Conservation (phyloP, 2,329 filamentous ascomycete species). For the Cercospora berteroae region DNA sequence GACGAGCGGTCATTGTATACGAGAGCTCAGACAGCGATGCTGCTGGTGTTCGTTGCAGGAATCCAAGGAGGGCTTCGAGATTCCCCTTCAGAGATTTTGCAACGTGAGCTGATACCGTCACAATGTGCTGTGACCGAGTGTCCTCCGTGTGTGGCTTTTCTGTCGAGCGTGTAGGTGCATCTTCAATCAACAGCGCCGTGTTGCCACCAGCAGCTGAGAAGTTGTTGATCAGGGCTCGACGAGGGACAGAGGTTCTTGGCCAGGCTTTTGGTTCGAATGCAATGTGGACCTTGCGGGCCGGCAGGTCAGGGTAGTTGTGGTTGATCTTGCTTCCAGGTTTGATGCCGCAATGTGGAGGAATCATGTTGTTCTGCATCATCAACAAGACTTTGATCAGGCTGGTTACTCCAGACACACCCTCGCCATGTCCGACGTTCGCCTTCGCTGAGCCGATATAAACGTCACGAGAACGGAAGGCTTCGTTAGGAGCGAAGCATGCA, state of each 20-base stretch:
- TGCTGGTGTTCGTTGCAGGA: neutral
- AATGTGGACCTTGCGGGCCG: neutral
- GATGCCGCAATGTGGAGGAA: conserved; percentile 33
- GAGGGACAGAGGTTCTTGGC: conserved; percentile 28
- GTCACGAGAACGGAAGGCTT: conserved; percentile 1
- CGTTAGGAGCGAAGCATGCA: neutral
- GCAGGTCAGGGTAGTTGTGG: neutral
- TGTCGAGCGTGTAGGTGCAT: conserved; percentile 48
- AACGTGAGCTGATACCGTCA: conserved; percentile 59
- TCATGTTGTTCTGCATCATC: conserved; percentile 36
- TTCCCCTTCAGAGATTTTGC: conserved; percentile 51
- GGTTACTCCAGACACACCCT: conserved; percentile 37
- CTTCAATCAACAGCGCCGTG: conserved; percentile 64
- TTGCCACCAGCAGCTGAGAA: conserved; percentile 71
- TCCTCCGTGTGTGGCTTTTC: neutral
- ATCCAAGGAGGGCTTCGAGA: conserved; percentile 40
- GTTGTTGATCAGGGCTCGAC: conserved; percentile 59
- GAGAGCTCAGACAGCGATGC: conserved; percentile 54
- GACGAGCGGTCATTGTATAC: conserved; percentile 29
- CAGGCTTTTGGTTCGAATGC: neutral
- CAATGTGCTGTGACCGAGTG: conserved; percentile 47
- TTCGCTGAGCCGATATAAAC: conserved; percentile 39
- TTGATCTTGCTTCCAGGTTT: conserved; percentile 4
- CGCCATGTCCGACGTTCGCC: conserved; percentile 39
- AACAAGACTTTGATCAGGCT: conserved; percentile 39